A percentile compares a stretch with the other conserved stretches of the same genome.
Evolutionary conservation across 139 green algal genomes (phyloP).

Genomic region (Tetratostichococcus sp.): DNA sequence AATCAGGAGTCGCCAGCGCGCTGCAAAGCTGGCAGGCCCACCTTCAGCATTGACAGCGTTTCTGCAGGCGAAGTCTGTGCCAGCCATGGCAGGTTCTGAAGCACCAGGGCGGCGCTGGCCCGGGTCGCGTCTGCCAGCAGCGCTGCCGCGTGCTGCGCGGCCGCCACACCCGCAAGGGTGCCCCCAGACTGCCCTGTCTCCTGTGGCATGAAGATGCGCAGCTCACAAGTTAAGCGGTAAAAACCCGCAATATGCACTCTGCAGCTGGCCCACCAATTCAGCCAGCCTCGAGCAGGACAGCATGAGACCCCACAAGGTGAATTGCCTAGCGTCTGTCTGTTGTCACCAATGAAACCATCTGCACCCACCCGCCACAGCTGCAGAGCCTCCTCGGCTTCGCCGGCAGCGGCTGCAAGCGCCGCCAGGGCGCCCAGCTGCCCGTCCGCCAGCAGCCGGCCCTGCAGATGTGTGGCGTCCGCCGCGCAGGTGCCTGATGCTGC

Average conservation of each 20-base stretch:
- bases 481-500: slow-evolving; percentile 11
- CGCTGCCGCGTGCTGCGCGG: neutral
- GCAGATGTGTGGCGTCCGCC: slow-evolving; percentile 10
- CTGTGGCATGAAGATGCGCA: too few relatives aligned
- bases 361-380: slow-evolving; percentile 26
- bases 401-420: slow-evolving; percentile 20
- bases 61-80: slow-evolving; percentile 14
- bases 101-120: slow-evolving; percentile 1
- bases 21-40: too few relatives aligned
- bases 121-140: neutral
- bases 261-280: too few relatives aligned
- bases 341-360: too few relatives aligned
- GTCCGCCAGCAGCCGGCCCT: slow-evolving; percentile 1
- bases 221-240: too few relatives aligned
- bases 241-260: too few relatives aligned
- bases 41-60: slow-evolving; percentile 20
- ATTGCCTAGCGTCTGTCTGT: too few relatives aligned
- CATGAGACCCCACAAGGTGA: too few relatives aligned
- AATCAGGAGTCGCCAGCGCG: too few relatives aligned
- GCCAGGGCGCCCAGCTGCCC: slow-evolving; percentile 33
- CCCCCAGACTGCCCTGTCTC: neutral
- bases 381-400: slow-evolving; percentile 25
- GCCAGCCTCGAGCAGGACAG: too few relatives aligned
- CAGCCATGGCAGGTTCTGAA: slow-evolving; percentile 45
- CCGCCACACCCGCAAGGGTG: neutral